Base-by-base conservation (phyloP, 163 green algal species). In the Scenedesmus sp. region DNA sequence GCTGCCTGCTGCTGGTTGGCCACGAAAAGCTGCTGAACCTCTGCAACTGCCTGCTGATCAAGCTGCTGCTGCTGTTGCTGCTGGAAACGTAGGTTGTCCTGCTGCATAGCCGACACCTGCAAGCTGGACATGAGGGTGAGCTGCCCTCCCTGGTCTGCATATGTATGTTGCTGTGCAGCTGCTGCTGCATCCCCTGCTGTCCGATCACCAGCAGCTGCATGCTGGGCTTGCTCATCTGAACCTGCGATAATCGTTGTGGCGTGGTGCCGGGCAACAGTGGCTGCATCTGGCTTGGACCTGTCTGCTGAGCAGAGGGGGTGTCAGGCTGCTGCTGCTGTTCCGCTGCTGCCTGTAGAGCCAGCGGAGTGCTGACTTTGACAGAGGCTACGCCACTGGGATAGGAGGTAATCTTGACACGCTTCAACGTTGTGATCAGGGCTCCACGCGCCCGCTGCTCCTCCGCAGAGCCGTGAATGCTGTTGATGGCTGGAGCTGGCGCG, bases 141-240 rank as follows among this genome's bases (percentile, higher is more conserved):
- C 46, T 89, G 85, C 10, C 85, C 85, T 43, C 85, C 85, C 35
- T 83, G 16, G 40, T 89, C 85, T 42, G 85, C 68, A 24, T 46
- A 73, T 13, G 35, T n/a, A 35, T 82, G 73, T 37, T 82, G 73
- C 73, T 82, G 73, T 82, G 73, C 43, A 33, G 85, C 43, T 76
- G 85, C 79, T 87, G 84, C 68, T 83, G 85, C 61, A 49, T 46
- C 43, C 24, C 68, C 18, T 83, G 83, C 61, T 82, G 85, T 49
- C 40, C 68, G 76, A 46, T 24, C 20, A 72, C 65, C 30, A 40
- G 30, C 65, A 89, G 24, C 37, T 35, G 42, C n/a, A 51, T 83
- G 26, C 37, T 83, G 30, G 43, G n/a, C 15, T 61, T 72, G 24
- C 68, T 46, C 82, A 87, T 87, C 49, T 35, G 70, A 9, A 44